Evolutionary conservation across 2,329 filamentous ascomycete genomes (phyloP).

Genomic region (Exophiala dermatitidis): DNA sequence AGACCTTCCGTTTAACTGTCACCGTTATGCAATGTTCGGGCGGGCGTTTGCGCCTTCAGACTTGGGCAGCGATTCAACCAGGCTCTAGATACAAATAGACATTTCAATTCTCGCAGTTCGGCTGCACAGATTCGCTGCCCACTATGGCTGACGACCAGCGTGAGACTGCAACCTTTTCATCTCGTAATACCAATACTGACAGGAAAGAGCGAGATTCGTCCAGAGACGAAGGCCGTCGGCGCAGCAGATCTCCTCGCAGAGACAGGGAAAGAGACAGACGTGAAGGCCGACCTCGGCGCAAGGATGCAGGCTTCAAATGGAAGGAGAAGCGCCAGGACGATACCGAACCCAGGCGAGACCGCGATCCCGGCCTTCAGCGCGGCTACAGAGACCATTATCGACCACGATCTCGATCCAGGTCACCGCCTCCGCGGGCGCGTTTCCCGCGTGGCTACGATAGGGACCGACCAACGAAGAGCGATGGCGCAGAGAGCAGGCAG

Average conservation of each 20-base stretch:
- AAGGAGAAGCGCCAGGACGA: slow-evolving; percentile 44
- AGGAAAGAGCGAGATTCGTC: slow-evolving; percentile 19
- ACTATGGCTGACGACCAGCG: slow-evolving; percentile 23
- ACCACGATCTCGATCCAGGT: slow-evolving; percentile 36
- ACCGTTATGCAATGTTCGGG: no score
- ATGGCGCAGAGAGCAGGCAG: slow-evolving; percentile 18
- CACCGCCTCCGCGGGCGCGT: slow-evolving; percentile 25
- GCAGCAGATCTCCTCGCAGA: slow-evolving; percentile 40
- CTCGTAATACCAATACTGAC: slow-evolving; percentile 13
- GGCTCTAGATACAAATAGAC: no score
- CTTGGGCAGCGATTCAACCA: not conserved
- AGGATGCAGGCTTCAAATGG: slow-evolving; percentile 44
- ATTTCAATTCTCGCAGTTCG: no score
- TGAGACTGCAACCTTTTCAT: slow-evolving; percentile 8
- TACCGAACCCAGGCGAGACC: slow-evolving; percentile 34
- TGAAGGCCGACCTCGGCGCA: slow-evolving; percentile 34
- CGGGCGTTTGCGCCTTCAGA: no score
- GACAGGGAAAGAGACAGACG: slow-evolving; percentile 31
- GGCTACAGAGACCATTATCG: slow-evolving; percentile 42
- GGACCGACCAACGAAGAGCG: slow-evolving; percentile 25
- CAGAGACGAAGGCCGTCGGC: slow-evolving; percentile 31
- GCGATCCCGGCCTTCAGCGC: slow-evolving; percentile 46
- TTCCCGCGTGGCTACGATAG: slow-evolving; percentile 20
- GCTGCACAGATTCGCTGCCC: not conserved
- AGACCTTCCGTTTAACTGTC: no score